Evolutionary conservation across 805 yeast species (phyloP).

Genomic region (Saturnispora silvae): DNA sequence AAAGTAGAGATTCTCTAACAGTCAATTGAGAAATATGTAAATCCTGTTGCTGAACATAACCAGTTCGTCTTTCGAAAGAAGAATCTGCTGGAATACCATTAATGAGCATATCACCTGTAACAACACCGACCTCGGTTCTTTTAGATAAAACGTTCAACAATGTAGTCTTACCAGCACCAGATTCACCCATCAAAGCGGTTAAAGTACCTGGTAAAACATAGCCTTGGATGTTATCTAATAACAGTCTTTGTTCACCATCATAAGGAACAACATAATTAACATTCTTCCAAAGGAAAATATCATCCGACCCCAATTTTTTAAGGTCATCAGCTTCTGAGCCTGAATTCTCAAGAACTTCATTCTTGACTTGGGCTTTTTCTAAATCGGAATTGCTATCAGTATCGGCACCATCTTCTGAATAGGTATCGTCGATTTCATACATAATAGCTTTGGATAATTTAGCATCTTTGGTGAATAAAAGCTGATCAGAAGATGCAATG

Average conservation of each 20-base stretch:
- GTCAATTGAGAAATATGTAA: conserved; percentile 39
- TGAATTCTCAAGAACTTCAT: conserved; percentile 12
- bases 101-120: conserved; percentile 50
- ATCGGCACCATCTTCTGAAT: not conserved
- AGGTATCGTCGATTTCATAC: conserved; percentile 21
- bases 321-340: conserved; percentile 32
- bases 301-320: conserved; percentile 34
- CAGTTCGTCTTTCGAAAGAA: conserved; percentile 43
- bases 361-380: conserved; percentile 14
- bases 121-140: conserved; percentile 40
- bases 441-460: conserved; percentile 16
- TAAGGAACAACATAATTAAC: conserved; percentile 48
- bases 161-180: conserved; percentile 59
- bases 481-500: conserved; percentile 25
- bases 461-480: conserved; percentile 22
- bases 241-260: conserved; percentile 30
- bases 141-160: conserved; percentile 43
- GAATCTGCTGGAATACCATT: conserved; percentile 39
- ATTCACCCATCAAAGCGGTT: conserved; percentile 56
- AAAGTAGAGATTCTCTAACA: conserved; percentile 38
- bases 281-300: conserved; percentile 53
- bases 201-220: conserved; percentile 42
- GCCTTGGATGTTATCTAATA: conserved; percentile 36
- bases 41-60: conserved; percentile 50
- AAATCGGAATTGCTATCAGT: conserved; percentile 17